These are phyloP conservation scores for Citeromyces hawaiiensis DNA, from an alignment of 1,139 yeast species.

Conservation along the genomic window DNA sequence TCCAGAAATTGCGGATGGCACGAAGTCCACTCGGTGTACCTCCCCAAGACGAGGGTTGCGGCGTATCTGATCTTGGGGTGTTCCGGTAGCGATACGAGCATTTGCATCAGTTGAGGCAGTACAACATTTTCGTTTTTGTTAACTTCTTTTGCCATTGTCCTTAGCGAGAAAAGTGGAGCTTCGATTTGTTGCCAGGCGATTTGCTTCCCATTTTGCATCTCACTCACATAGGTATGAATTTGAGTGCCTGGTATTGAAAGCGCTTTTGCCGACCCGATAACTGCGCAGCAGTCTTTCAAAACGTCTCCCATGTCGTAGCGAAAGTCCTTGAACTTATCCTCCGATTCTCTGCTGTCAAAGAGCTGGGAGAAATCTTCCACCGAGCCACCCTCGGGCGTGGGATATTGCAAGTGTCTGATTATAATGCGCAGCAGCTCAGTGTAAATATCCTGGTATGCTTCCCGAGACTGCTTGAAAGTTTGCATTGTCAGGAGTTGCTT, in stretches of 20 bases:
- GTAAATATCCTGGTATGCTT: slow-evolving; percentile 47
- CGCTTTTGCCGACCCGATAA: slow-evolving; percentile 66
- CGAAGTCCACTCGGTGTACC: slow-evolving; percentile 93
- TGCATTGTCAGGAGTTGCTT: slow-evolving; percentile 59
- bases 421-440: slow-evolving; percentile 52
- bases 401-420: slow-evolving; percentile 66
- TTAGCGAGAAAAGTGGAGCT: slow-evolving; percentile 78
- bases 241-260: slow-evolving; percentile 47
- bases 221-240: slow-evolving; percentile 27
- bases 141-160: slow-evolving; percentile 93
- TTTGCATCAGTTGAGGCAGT: slow-evolving; percentile 68
- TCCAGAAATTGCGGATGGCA: slow-evolving; percentile 74
- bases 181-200: slow-evolving; percentile 75
- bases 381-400: slow-evolving; percentile 27
- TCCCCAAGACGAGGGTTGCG: slow-evolving; percentile 81
- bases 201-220: slow-evolving; percentile 9
- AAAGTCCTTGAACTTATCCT: slow-evolving; percentile 86
- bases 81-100: slow-evolving; percentile 62
- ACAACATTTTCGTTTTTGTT: slow-evolving; percentile 51
- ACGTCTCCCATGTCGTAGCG: slow-evolving; percentile 97
- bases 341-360: slow-evolving; percentile 65
- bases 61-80: slow-evolving; percentile 85
- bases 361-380: slow-evolving; percentile 18
- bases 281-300: slow-evolving; percentile 85
- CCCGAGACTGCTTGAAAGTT: slow-evolving; percentile 47